A percentile compares a stretch with the other conserved stretches of the same genome.
Conservation (phyloP, 2,329 filamentous ascomycete species). For the Rutstroemia sp. region DNA sequence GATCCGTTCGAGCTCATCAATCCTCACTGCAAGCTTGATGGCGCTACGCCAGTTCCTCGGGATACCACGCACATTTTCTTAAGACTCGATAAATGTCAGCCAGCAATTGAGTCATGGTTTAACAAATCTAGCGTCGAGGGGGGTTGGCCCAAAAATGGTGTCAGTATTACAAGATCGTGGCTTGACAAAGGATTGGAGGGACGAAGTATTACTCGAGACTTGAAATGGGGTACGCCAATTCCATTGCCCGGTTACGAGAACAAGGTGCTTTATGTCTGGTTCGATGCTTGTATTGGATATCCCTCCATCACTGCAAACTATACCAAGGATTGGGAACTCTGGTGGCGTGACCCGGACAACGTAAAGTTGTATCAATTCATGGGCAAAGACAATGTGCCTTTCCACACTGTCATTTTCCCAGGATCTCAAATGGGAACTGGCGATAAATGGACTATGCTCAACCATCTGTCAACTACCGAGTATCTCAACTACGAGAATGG, state of each 20-base stretch:
- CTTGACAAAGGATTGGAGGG: slow-evolving; percentile 76
- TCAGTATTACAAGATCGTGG: slow-evolving; percentile 74
- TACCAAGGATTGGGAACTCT: slow-evolving; percentile 82
- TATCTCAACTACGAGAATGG: slow-evolving; percentile 83
- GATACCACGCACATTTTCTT: slow-evolving; percentile 89
- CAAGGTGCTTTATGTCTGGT: slow-evolving; percentile 80
- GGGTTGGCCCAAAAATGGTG: slow-evolving; percentile 67
- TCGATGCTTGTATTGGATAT: slow-evolving; percentile 90
- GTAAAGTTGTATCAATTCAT: slow-evolving; percentile 92
- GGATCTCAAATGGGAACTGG: slow-evolving; percentile 76
- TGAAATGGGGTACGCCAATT: slow-evolving; percentile 70
- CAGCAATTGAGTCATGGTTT: slow-evolving; percentile 71
- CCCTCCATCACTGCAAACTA: slow-evolving; percentile 92
- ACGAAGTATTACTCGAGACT: slow-evolving; percentile 83
- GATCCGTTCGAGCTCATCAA: slow-evolving; percentile 63
- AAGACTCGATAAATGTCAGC: slow-evolving; percentile 75
- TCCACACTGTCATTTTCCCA: slow-evolving; percentile 90
- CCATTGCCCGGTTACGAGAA: slow-evolving; percentile 55
- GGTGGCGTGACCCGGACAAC: slow-evolving; percentile 87
- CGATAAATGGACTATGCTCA: slow-evolving; percentile 82
- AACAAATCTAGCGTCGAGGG: slow-evolving; percentile 65
- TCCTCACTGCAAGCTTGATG: slow-evolving; percentile 86
- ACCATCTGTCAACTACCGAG: slow-evolving; percentile 84
- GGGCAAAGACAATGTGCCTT: slow-evolving; percentile 77
- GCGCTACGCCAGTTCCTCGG: slow-evolving; percentile 67